These are phyloP conservation scores for Saprolegnia diclina DNA, from an alignment of 352 stramenopile genomes.

Conservation along the genomic window DNA sequence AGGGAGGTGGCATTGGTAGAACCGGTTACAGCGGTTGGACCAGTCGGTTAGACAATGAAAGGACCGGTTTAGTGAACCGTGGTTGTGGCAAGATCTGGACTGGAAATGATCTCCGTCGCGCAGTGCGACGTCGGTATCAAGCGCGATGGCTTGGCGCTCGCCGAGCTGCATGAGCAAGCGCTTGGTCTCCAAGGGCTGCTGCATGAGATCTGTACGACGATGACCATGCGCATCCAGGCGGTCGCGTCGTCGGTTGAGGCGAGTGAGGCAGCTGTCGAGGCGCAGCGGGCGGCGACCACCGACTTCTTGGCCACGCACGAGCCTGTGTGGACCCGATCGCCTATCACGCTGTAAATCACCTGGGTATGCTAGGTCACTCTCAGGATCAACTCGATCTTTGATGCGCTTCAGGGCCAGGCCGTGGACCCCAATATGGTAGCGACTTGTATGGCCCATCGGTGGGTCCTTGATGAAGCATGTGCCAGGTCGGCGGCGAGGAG, in stretches of 20 bases:
- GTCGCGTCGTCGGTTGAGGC: slow-evolving; percentile 14
- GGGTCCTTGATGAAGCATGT: background rate
- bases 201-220: slow-evolving; percentile 25
- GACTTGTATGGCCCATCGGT: background rate
- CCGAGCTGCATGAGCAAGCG: slow-evolving; percentile 12
- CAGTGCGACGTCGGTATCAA: background rate
- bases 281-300: slow-evolving; percentile 4
- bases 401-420: slow-evolving; percentile 42
- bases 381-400: slow-evolving; percentile 72
- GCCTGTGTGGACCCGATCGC: background rate
- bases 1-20: too few relatives aligned
- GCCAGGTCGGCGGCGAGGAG: slow-evolving; percentile 33
- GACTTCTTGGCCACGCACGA: slow-evolving; percentile 11
- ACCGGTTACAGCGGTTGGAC: too few relatives aligned
- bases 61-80: background rate
- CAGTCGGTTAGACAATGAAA: too few relatives aligned
- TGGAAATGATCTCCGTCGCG: background rate
- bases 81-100: background rate
- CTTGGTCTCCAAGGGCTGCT: slow-evolving; percentile 5
- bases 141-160: slow-evolving; percentile 9
- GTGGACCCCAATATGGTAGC: slow-evolving; percentile 53
- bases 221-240: slow-evolving; percentile 25
- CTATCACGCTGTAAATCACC: background rate
- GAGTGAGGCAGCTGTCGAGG: slow-evolving; percentile 9
- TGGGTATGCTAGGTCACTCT: slow-evolving; percentile 43